Evolutionary conservation across 306 rosid genomes (phyloP), one percentile per base, ranked within the genome.

Genomic region (Cicer cuneatum): DNA sequence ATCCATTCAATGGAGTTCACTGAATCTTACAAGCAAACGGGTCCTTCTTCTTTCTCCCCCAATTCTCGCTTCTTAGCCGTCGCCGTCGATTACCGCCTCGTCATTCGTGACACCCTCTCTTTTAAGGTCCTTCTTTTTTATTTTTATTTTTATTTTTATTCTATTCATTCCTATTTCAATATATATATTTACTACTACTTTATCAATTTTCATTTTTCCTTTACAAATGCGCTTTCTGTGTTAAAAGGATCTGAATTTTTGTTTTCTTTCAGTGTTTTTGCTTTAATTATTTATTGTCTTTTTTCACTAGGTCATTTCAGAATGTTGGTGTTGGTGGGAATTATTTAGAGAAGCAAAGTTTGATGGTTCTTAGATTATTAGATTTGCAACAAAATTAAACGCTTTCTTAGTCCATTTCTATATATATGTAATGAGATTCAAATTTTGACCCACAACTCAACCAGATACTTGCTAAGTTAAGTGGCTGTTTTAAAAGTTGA

Each of bases 71-170:
- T 67, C 83, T 87, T 94, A 7, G 97, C 98, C 56, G 93, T 88
- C 7, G 96, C 96, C 56, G 99, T 92, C 76, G 99, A 94, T 78
- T 94, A 92, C 66, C 97, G 97, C 83, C 99, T 94, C 73, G 97
- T 94, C 24, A 92, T 94, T 82, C 97, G 99, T 29, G 95, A 94
- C 18, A 92, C 93, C 64, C 72, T 88, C 69, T 92, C 96, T n/a
- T 87, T 94, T 51, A 94, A 92, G 96, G 97, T 90, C 0, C 4
- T 37, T 2, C 7, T 7, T 6, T 48, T 2, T 5, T 12, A 1
- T 12, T 4, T 12, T 5, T n/a, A n/a, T n/a, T n/a, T n/a, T n/a
- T n/a, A n/a, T 21, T 29, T 29, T 29, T 29, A 29, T 29, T 29
- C 4, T 29, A 29, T 29, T 29, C 5, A 29, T 29, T n/a, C n/a